Conservation (phyloP, 306 rosid genomes). For the Malus orientalis region DNA sequence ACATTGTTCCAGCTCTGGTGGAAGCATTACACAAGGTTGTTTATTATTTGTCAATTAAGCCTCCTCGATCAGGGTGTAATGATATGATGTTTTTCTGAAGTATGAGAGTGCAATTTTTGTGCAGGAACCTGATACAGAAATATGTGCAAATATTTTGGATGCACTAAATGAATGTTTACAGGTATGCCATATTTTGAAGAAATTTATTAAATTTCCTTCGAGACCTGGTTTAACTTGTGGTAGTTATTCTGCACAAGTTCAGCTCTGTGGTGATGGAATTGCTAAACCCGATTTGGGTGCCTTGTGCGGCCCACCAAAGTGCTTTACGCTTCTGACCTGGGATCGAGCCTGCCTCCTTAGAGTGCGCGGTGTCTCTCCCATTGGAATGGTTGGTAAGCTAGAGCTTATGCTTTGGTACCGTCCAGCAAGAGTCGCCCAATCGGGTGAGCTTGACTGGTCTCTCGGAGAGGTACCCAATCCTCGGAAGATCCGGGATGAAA, state of each 20-base stretch:
- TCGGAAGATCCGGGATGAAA: background rate
- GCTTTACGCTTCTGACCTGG: background rate
- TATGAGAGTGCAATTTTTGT: constrained; percentile 17
- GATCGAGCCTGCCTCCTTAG: background rate
- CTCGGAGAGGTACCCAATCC: background rate
- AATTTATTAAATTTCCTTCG: background rate
- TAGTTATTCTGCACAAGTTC: background rate
- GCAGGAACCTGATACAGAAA: constrained; percentile 99
- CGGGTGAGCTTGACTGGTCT: background rate
- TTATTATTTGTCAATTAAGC: background rate
- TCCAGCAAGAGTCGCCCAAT: background rate
- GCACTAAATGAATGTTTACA: constrained; percentile 89
- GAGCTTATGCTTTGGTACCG: background rate
- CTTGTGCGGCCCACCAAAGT: background rate
- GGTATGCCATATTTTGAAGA: constrained; percentile 34
- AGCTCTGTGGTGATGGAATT: background rate
- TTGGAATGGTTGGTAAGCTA: background rate
- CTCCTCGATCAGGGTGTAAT: background rate
- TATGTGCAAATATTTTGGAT: constrained; percentile 89
- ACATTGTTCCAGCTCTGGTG: constrained; percentile 83
- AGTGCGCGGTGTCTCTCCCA: background rate
- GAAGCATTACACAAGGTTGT: constrained; percentile 92
- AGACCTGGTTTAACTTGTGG: background rate
- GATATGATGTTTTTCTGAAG: constrained; percentile 4
- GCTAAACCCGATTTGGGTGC: background rate